Conservation (phyloP, 306 rosid species). For the Cicer arietinum region DNA sequence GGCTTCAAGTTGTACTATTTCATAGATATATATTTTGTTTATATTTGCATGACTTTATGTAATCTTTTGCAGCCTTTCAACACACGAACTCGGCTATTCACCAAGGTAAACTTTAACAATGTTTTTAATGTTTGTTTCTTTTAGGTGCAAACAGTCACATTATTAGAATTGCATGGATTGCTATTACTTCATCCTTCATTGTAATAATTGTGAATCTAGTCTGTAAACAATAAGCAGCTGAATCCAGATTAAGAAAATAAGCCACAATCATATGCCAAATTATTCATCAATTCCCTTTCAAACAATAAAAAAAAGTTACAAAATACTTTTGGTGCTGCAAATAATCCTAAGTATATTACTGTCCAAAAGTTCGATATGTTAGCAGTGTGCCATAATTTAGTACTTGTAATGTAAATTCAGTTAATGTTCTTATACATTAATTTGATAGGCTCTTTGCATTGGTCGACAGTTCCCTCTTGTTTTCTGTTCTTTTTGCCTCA, state of each 20-base stretch:
- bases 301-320: background rate
- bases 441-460: slow-evolving; percentile 19
- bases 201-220: slow-evolving; percentile 31
- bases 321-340: no score
- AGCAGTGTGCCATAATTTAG: slow-evolving; percentile 12
- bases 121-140: background rate
- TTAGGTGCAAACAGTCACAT: background rate
- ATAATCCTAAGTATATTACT: background rate
- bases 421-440: background rate
- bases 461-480: background rate
- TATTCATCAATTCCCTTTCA: slow-evolving; percentile 31
- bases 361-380: slow-evolving; percentile 22
- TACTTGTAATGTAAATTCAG: background rate
- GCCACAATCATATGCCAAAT: slow-evolving; percentile 1
- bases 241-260: slow-evolving; percentile 29
- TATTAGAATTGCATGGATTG: slow-evolving; percentile 23
- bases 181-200: slow-evolving; percentile 19
- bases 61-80: slow-evolving; percentile 83
- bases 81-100: slow-evolving; percentile 79
- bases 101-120: slow-evolving; percentile 64
- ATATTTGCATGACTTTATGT: slow-evolving; percentile 33
- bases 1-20: slow-evolving; percentile 17
- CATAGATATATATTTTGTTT: background rate
- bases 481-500: slow-evolving; percentile 25
- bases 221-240: slow-evolving; percentile 22